Conservation (phyloP, 2,329 filamentous ascomycete species). For the Tolypocladium inflatum region DNA sequence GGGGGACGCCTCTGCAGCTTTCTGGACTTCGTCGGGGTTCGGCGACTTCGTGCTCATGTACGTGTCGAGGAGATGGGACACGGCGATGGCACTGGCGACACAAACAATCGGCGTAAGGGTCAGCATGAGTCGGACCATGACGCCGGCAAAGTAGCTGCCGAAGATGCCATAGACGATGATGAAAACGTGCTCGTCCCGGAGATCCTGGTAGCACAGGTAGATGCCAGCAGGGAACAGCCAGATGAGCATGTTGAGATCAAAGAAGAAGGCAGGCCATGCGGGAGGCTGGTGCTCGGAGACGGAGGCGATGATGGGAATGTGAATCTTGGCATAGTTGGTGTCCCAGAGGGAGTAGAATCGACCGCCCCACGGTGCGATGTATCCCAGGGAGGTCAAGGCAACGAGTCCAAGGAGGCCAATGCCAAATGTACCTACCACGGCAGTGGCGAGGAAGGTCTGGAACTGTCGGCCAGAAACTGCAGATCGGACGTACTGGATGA, state of each 20-base stretch:
- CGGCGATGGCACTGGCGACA: slow-evolving; percentile 80
- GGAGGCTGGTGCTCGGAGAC: slow-evolving; percentile 99
- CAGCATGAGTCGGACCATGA: slow-evolving; percentile 99
- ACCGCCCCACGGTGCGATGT: slow-evolving; percentile 94
- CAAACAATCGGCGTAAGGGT: slow-evolving; percentile 95
- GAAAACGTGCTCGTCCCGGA: slow-evolving; percentile 95
- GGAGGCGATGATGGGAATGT: slow-evolving; percentile 99
- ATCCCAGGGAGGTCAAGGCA: slow-evolving; percentile 77
- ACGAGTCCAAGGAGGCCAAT: slow-evolving; percentile 68
- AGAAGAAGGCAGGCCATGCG: slow-evolving; percentile 98
- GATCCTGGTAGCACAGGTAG: slow-evolving; percentile 92
- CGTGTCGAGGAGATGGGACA: slow-evolving; percentile 80
- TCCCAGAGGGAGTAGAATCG: slow-evolving; percentile 99
- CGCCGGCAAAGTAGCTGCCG: slow-evolving; percentile 94
- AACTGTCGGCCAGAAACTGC: slow-evolving; percentile 90
- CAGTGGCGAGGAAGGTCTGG: slow-evolving; percentile 73
- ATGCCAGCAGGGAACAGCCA: slow-evolving; percentile 99
- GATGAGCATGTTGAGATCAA: slow-evolving; percentile 95
- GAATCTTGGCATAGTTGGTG: slow-evolving; percentile 96
- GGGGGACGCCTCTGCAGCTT: slow-evolving; percentile 38
- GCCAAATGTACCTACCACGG: slow-evolving; percentile 65
- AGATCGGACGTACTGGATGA: slow-evolving; percentile 83
- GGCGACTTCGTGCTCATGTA: slow-evolving; percentile 65
- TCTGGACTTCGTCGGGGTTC: slow-evolving; percentile 34
- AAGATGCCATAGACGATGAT: slow-evolving; percentile 95